Conservation (phyloP, 305 asterid species). For the Rubia peregrina region DNA sequence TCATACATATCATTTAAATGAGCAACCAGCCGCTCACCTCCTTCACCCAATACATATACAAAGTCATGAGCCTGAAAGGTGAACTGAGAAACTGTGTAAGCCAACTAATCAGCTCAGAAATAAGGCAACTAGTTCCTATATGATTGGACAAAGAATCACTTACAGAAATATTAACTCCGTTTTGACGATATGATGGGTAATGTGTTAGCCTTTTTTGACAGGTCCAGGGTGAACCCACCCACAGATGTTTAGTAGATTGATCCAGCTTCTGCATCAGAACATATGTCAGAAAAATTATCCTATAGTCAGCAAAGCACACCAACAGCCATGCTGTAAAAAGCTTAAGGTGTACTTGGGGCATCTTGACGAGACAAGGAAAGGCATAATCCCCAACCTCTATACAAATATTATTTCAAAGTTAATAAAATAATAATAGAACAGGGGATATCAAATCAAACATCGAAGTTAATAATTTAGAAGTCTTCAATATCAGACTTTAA, state of each 20-base stretch:
- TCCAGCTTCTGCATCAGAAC: constrained; percentile 23
- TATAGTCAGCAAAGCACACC: not conserved
- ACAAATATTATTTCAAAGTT: too few relatives aligned
- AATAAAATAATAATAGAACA: not conserved
- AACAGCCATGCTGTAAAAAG: not conserved
- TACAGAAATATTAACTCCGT: constrained; percentile 62
- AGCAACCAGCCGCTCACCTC: constrained; percentile 63
- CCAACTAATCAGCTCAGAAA: not conserved
- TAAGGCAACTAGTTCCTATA: not conserved
- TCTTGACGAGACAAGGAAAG: too few relatives aligned
- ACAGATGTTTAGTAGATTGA: constrained; percentile 26
- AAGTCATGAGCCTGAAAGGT: constrained; percentile 58
- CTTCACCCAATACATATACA: constrained; percentile 77
- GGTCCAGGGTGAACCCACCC: constrained; percentile 70
- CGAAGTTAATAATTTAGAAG: too few relatives aligned
- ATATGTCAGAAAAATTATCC: not conserved
- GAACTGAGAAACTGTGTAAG: not conserved
- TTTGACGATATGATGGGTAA: constrained; percentile 55
- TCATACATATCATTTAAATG: constrained; percentile 81
- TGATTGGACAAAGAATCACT: constrained; percentile 14
- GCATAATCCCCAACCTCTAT: too few relatives aligned
- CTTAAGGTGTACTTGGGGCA: too few relatives aligned
- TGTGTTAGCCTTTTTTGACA: constrained; percentile 58
- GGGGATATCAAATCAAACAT: not conserved
- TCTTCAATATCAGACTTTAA: too few relatives aligned